phyloP scores from a whole-genome alignment of 257 asterid species.

The Pogostemon cablin region DNA sequence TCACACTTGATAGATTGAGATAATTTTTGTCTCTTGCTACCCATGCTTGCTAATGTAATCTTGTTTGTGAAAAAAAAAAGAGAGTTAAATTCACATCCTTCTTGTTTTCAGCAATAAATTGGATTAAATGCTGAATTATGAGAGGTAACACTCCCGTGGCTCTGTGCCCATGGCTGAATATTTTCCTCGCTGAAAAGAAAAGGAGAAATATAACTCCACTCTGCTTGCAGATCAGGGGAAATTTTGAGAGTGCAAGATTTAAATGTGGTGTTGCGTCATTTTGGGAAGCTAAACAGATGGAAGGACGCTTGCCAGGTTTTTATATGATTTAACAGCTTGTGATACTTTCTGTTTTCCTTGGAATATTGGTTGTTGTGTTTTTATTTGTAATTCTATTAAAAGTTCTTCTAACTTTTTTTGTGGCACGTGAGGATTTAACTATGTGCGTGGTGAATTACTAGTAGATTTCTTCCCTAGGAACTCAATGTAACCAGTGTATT shows the following conservation, averaged over 20 bases:
- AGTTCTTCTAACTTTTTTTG: constrained; percentile 12
- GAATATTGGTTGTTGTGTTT: constrained; percentile 13
- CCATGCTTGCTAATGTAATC: not conserved
- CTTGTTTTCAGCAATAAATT: constrained; percentile 18
- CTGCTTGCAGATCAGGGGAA: constrained; percentile 66
- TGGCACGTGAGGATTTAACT: constrained; percentile 7
- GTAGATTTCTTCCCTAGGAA: constrained; percentile 4
- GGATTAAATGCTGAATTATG: constrained; percentile 13
- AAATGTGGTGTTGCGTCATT: constrained; percentile 82
- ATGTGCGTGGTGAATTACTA: constrained; percentile 9
- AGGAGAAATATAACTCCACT: constrained; percentile 29
- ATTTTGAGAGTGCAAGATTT: constrained; percentile 68
- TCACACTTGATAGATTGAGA: constrained; percentile 9
- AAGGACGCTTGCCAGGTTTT: constrained; percentile 81
- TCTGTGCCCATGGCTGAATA: constrained; percentile 20
- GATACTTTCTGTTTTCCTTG: constrained; percentile 15
- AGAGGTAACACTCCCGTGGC: constrained; percentile 12
- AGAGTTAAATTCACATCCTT: not conserved
- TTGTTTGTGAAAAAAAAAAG: not conserved
- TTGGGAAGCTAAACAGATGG: constrained; percentile 69
- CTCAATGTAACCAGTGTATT: constrained; percentile 14
- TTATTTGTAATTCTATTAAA: constrained; percentile 24
- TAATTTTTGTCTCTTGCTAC: not conserved
- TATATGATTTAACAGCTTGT: constrained; percentile 26
- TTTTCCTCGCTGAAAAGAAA: constrained; percentile 12